Conservation (phyloP, 225 moss, liverwort and hornwort genomes). For the Marchantia polymorpha region DNA sequence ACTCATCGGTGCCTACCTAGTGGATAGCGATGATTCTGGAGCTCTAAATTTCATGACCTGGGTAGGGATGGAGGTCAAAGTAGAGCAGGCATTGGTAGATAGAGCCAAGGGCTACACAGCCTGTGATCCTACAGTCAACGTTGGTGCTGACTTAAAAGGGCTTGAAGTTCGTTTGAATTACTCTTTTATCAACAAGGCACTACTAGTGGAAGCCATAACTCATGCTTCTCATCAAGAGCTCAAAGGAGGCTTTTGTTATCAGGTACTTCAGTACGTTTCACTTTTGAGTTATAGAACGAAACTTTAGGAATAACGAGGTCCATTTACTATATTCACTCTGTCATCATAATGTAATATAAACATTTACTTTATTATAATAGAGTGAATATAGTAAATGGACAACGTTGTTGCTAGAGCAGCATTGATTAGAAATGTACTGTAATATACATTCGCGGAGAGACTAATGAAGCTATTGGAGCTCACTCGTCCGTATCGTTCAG, state of each 20-base stretch:
- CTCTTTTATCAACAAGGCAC: conserved; percentile 67
- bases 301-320: not conserved
- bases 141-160: conserved; percentile 58
- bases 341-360: too few species aligned
- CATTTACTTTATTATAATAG: too few species aligned
- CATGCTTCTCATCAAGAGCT: conserved; percentile 78
- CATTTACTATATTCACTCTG: too few species aligned
- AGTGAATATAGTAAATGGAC: not conserved
- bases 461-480: too few species aligned
- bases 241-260: conserved; percentile 74
- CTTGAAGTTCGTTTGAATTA: conserved; percentile 74
- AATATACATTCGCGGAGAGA: too few species aligned
- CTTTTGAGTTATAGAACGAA: not conserved
- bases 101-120: conserved; percentile 43
- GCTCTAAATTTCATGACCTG: conserved; percentile 84
- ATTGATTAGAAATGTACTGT: too few species aligned
- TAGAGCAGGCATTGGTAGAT: conserved; percentile 38
- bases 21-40: conserved; percentile 50
- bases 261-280: conserved; percentile 41
- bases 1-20: conserved; percentile 76
- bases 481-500: too few species aligned
- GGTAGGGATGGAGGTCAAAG: conserved; percentile 77
- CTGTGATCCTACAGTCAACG: conserved; percentile 47
- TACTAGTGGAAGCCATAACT: conserved; percentile 81
- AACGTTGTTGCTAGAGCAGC: not conserved